Base-by-base conservation (phyloP, 148 eudicot genomes). In the Polygonum aviculare region DNA sequence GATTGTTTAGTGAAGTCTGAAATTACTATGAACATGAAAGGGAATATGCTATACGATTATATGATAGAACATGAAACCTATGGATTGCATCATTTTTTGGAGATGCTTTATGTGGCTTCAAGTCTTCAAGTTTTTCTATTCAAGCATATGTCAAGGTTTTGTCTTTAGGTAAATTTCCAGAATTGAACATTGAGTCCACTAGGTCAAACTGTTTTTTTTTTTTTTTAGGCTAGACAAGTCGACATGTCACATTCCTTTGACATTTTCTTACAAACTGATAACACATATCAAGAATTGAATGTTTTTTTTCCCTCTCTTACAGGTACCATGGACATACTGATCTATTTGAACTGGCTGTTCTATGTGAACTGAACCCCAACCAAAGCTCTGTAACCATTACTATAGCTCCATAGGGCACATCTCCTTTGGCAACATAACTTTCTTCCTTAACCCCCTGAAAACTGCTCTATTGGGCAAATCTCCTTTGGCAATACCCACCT, bases 401-500 rank as follows among this genome's bases (percentile, higher is more conserved):
- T 40, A 54, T 72, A 74, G 75, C 74, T 59, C 49, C 57, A 49
- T 18, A 33, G 76, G 79, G 82, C 80, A 50, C 73, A 84, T 81
- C 86, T 85, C 88, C 88, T 87, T 89, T 91, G 94, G 98, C 94
- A 86, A 80, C 70, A 70, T 41, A 35, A 12, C 50, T 31, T 21
- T 67, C 73, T 26, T 26, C 31, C 31, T 26, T 26, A 26, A 26
- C 31, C 31, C 31, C 31, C 31, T 26, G 31, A 26, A 26, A 26
- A 26, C 31, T 26, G 75, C 74, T 59, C 49, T 49, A 41, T 21
- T 21, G 76, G 79, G 82, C 80, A 57, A 73, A 84, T 81, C 86
- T 85, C 88, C 88, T 87, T 89, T 91, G 94, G 98, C 94, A 86
- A 80, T 74, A 70, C 73, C 44, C 71, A 76, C 73, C 26, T 70